Evolutionary conservation across 225 moss, liverwort and hornwort genomes (phyloP).

Genomic region (Marchantia paleacea): DNA sequence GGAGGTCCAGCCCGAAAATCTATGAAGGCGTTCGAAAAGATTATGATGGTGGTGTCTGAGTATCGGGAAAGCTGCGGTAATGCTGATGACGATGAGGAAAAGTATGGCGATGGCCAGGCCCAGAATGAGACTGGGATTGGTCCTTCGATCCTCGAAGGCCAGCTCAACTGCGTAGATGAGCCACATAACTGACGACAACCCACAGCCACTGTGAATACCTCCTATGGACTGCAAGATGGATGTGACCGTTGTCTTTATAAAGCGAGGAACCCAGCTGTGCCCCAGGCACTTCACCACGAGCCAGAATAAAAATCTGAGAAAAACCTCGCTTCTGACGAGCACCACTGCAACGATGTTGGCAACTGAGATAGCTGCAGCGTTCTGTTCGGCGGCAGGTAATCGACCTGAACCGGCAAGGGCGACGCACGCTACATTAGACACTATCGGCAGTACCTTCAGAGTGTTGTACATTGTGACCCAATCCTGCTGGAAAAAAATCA

Average conservation of each 20-base stretch:
- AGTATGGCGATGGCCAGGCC: slow-evolving; percentile 13
- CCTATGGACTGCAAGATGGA: slow-evolving; percentile 39
- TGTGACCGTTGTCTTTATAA: slow-evolving; percentile 23
- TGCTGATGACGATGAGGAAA: slow-evolving; percentile 18
- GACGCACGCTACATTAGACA: slow-evolving; percentile 19
- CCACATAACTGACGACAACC: slow-evolving; percentile 31
- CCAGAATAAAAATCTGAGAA: slow-evolving; percentile 38
- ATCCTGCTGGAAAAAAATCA: neutral
- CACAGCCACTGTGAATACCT: slow-evolving; percentile 43
- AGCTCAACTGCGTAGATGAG: slow-evolving; percentile 16
- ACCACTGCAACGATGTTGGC: slow-evolving; percentile 34
- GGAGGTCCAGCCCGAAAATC: slow-evolving; percentile 38
- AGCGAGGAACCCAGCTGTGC: slow-evolving; percentile 25
- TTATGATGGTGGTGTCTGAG: slow-evolving; percentile 41
- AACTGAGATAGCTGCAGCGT: slow-evolving; percentile 21
- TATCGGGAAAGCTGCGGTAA: slow-evolving; percentile 28
- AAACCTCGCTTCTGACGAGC: slow-evolving; percentile 28
- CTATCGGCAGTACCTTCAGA: slow-evolving; percentile 14
- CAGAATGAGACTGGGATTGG: neutral
- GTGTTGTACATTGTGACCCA: slow-evolving; percentile 31
- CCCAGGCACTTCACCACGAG: slow-evolving; percentile 33
- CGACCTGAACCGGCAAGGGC: slow-evolving; percentile 13
- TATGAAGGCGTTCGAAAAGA: slow-evolving; percentile 36
- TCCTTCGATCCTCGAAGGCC: neutral
- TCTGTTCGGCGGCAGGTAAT: slow-evolving; percentile 20